Evolutionary conservation across 129 eudicot species (phyloP).

Genomic region (Centaurea solstitialis): DNA sequence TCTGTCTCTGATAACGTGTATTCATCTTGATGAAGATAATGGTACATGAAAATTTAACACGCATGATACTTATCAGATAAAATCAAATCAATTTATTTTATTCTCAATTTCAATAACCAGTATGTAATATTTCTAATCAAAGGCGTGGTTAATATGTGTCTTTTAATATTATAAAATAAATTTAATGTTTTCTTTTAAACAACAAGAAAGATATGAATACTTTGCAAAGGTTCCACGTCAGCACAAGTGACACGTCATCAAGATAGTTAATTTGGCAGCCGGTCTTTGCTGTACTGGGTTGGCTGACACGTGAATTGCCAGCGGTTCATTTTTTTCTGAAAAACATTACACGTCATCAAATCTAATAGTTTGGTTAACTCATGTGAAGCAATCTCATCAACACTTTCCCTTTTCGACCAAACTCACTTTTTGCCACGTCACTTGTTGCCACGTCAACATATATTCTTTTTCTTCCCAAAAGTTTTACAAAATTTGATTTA

Average conservation of each 20-base stretch:
- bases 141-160: too few relatives aligned
- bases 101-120: too few relatives aligned
- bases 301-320: conserved; percentile 30
- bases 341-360: conserved; percentile 27
- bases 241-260: conserved; percentile 21
- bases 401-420: conserved; percentile 27
- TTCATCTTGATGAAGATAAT: too few relatives aligned
- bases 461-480: background rate
- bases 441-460: conserved; percentile 5
- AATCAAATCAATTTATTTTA: too few relatives aligned
- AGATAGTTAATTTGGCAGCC: background rate
- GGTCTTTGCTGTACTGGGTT: conserved; percentile 7
- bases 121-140: too few relatives aligned
- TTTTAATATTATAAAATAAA: too few relatives aligned
- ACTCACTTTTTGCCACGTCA: conserved; percentile 36
- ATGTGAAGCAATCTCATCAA: conserved; percentile 36
- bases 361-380: conserved; percentile 31
- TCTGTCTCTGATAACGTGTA: too few relatives aligned
- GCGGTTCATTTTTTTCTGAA: background rate
- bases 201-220: background rate
- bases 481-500: background rate
- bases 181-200: background rate
- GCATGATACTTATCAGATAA: too few relatives aligned
- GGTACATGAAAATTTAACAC: too few relatives aligned
- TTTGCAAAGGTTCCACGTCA: conserved; percentile 16